Evolutionary conservation across 1,284 basidiomycete species (phyloP).

Genomic region (Apiotrichum sp.): DNA sequence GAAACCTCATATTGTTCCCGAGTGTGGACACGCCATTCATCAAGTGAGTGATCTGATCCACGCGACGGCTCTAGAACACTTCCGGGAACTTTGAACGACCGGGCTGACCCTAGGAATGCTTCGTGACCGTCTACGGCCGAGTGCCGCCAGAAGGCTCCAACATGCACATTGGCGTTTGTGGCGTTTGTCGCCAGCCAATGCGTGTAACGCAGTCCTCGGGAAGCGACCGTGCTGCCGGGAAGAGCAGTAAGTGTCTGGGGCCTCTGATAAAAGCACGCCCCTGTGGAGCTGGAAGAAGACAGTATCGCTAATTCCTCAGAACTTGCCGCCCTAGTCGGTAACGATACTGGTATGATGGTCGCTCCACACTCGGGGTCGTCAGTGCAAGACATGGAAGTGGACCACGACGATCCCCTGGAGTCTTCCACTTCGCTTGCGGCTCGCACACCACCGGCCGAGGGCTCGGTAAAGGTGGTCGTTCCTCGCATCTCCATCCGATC

Average conservation of each 20-base stretch:
- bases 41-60: slow-evolving; percentile 55
- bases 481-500: slow-evolving; percentile 83
- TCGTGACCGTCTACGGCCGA: slow-evolving; percentile 88
- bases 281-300: too few relatives aligned
- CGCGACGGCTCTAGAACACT: too few relatives aligned
- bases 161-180: slow-evolving; percentile 84
- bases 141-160: slow-evolving; percentile 61
- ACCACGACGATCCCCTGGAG: slow-evolving; percentile 69
- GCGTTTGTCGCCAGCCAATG: slow-evolving; percentile 92
- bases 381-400: slow-evolving; percentile 52
- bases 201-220: slow-evolving; percentile 63
- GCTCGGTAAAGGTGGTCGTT: slow-evolving; percentile 61
- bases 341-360: background rate
- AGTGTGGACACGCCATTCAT: slow-evolving; percentile 95
- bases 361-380: background rate
- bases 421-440: background rate
- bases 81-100: too few relatives aligned
- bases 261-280: background rate
- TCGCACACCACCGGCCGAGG: slow-evolving; percentile 28
- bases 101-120: slow-evolving; percentile 65
- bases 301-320: slow-evolving; percentile 50
- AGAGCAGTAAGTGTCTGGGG: slow-evolving; percentile 64
- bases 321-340: slow-evolving; percentile 79
- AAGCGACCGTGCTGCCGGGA: slow-evolving; percentile 61
- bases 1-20: slow-evolving; percentile 91